Evolutionary conservation across 1,139 yeast species (phyloP), one percentile per base, ranked within the genome.

Genomic region (Williopsis jadinii): DNA sequence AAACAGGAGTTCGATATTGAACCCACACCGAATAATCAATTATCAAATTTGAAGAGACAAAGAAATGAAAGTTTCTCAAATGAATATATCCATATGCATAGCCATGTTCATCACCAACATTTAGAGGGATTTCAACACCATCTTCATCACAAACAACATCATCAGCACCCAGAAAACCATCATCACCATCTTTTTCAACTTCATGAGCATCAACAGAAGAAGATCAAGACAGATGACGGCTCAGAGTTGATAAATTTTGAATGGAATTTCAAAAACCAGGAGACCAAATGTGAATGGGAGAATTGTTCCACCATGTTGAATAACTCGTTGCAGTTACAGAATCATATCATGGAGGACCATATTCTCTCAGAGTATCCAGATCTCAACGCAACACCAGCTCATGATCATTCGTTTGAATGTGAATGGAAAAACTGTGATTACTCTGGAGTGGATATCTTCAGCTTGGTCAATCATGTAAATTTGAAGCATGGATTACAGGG

Each of bases 381-480:
- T 24, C 19, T 30, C 12, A 30, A 28, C 24, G n/a, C 34, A 9
- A 33, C 10, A 9, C 12, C 35, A 9, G 10, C 28, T 9, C 12
- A 15, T 10, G n/a, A 33, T 19, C 9, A n/a, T 8, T 30, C 30
- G 8, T 62, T 47, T 52, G 75, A 64, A 39, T 86, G 95, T 64
- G 86, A 80, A 56, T 85, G 95, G 95, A 64, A 67, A 46, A 70
- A 77, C 41, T 86, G 95, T 67, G 65, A 71, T 40, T 82, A 68
- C 54, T 63, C 68, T 34, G 70, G 83, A 34, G 55, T 63, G 15
- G 77, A 78, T 50, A 57, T 80, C 35, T 64, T 75, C 34, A 60
- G 73, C 3, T 64, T 86, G 34, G 61, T 84, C 14, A 64, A 70
- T 38, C 95, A 86, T 61, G 68, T 85, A 42, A 73, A 76, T 40